A percentile compares a stretch with the other conserved stretches of the same genome.
phyloP scores from a whole-genome alignment of 148 eudicot species.

The Silene latifolia region DNA sequence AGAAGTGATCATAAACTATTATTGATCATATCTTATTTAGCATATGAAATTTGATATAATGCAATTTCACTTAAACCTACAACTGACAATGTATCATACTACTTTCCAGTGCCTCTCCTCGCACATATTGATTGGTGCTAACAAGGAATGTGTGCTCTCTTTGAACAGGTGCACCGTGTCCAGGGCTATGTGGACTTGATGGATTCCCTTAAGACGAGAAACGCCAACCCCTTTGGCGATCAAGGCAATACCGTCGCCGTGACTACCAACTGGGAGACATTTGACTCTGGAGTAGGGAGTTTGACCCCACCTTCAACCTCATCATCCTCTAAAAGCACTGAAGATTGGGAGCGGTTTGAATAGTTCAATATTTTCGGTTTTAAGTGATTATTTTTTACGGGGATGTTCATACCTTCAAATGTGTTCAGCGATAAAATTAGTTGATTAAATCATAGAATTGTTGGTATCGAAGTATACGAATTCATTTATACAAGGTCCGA shows the following conservation, averaged over 20 bases:
- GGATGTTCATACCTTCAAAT: neutral
- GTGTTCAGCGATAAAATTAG: no score
- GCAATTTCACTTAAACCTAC: no score
- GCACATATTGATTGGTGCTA: neutral
- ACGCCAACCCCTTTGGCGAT: slow-evolving; percentile 37
- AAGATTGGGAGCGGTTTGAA: slow-evolving; percentile 43
- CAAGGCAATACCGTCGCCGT: slow-evolving; percentile 29
- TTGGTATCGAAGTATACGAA: no score
- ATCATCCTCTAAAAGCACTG: slow-evolving; percentile 41
- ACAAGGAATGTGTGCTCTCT: neutral
- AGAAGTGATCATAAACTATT: no score
- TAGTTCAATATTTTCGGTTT: slow-evolving; percentile 10
- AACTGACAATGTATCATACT: neutral
- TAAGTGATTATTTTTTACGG: neutral
- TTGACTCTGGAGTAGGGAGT: slow-evolving; percentile 44
- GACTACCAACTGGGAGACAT: slow-evolving; percentile 50
- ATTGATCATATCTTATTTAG: no score
- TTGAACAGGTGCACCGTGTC: slow-evolving; percentile 66
- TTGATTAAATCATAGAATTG: no score
- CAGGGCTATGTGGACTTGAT: slow-evolving; percentile 64
- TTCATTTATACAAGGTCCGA: no score
- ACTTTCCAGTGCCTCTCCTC: neutral
- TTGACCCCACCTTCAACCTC: slow-evolving; percentile 33
- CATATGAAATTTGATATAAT: no score
- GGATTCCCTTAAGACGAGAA: slow-evolving; percentile 55